Evolutionary conservation across 176 grass and related monocot genomes (phyloP).

Genomic region (Oryza rufipogon): DNA sequence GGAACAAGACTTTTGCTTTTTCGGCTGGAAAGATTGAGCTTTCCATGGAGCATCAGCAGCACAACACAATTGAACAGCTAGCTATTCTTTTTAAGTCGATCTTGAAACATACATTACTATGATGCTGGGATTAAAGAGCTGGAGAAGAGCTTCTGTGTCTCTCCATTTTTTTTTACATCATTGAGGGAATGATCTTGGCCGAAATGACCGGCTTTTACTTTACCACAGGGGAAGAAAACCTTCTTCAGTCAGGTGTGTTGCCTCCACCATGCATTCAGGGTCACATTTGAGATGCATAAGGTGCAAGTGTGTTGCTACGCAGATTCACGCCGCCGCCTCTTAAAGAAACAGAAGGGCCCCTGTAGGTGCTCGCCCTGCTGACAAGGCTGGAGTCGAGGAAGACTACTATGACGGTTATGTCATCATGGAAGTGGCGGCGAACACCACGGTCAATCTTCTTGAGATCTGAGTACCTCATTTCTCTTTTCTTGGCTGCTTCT

Average conservation of each 20-base stretch:
- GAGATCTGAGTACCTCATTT: slow-evolving; percentile 97
- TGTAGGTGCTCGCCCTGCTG: slow-evolving; percentile 56
- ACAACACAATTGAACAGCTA: slow-evolving; percentile 24
- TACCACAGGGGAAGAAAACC: slow-evolving; percentile 21
- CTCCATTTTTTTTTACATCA: slow-evolving; percentile 34
- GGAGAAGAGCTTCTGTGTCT: slow-evolving; percentile 29
- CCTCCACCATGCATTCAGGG: background rate
- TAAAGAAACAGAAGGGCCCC: slow-evolving; percentile 57
- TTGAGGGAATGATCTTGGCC: slow-evolving; percentile 25
- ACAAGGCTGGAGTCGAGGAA: slow-evolving; percentile 78
- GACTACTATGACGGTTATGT: slow-evolving; percentile 81
- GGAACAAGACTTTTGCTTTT: slow-evolving; percentile 26
- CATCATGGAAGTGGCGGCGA: slow-evolving; percentile 92
- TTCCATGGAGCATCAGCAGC: slow-evolving; percentile 34
- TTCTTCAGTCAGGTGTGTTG: background rate
- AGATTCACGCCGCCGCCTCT: slow-evolving; percentile 67
- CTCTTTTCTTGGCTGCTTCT: slow-evolving; percentile 88
- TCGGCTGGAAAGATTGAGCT: slow-evolving; percentile 14
- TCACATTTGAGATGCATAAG: slow-evolving; percentile 50
- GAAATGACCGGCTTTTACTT: slow-evolving; percentile 3
- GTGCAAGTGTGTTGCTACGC: slow-evolving; percentile 63
- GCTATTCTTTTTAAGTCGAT: slow-evolving; percentile 35
- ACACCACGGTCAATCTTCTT: slow-evolving; percentile 95
- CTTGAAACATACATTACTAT: slow-evolving; percentile 48
- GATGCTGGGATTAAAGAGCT: slow-evolving; percentile 10